A percentile compares a stretch with the other conserved stretches of the same genome.
Conservation (phyloP, 2,329 filamentous ascomycete genomes). For the Fusarium nisikadoi region DNA sequence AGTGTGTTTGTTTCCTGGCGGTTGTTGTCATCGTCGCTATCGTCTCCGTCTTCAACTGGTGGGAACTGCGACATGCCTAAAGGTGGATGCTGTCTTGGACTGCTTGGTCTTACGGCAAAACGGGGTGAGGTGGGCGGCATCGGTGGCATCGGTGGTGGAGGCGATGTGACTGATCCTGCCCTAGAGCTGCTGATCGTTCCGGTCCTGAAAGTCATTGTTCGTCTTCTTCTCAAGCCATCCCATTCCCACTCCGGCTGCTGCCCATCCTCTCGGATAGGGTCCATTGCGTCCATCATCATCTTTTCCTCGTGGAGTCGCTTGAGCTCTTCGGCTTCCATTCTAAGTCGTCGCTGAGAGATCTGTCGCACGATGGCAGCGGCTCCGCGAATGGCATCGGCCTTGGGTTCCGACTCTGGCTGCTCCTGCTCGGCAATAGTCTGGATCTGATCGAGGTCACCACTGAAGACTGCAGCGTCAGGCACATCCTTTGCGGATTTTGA, state of each 20-base stretch:
- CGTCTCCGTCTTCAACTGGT: constrained; percentile 68
- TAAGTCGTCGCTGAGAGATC: constrained; percentile 78
- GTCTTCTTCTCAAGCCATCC: constrained; percentile 85
- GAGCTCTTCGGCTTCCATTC: constrained; percentile 83
- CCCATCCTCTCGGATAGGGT: constrained; percentile 77
- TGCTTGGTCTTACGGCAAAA: constrained; percentile 27
- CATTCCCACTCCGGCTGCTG: constrained; percentile 80
- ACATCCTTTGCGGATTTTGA: constrained; percentile 99
- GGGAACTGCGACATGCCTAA: constrained; percentile 90
- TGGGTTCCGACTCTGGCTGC: constrained; percentile 95
- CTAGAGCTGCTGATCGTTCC: constrained; percentile 47
- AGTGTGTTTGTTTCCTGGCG: constrained; percentile 60
- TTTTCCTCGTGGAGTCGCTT: constrained; percentile 84
- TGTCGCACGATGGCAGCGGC: constrained; percentile 87
- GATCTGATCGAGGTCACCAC: constrained; percentile 92
- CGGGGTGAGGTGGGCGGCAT: constrained; percentile 43
- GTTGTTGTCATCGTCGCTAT: constrained; percentile 58
- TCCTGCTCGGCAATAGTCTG: constrained; percentile 95
- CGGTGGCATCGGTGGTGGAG: constrained; percentile 42
- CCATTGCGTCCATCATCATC: constrained; percentile 72
- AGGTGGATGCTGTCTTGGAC: constrained; percentile 49
- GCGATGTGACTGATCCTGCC: constrained; percentile 43
- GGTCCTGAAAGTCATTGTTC: constrained; percentile 58
- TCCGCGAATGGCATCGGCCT: constrained; percentile 94
- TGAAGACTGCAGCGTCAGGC: constrained; percentile 90